Evolutionary conservation across 495 filamentous ascomycete species (phyloP), one percentile per base, ranked within the genome.

Genomic region (Daldinia childiae): DNA sequence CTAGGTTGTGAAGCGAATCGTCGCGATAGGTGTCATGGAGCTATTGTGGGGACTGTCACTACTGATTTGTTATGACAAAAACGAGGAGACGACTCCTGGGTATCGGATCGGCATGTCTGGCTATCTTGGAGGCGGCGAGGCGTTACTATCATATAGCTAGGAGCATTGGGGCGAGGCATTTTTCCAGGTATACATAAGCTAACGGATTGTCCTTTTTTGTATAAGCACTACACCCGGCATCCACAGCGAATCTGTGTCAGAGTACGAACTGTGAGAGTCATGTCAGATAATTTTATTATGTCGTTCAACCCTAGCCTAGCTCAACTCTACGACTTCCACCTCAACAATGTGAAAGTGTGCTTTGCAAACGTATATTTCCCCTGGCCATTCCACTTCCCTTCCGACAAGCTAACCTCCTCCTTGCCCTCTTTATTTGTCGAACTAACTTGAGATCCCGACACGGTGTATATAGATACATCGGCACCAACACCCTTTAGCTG

Each of bases 311-410:
- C 52, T 55, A 17, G 30, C 21, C 36, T 17, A 26, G 34, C 70
- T 74, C 26, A 48, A 19, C 74, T 69, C 64, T 83, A 83, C 9
- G 82, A 79, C 77, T 88, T 88, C 90, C 90, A 93, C 68, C 89
- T 77, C 72, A 92, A 73, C 72, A 93, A 73, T 8, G 88, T 91
- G 36, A 93, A 80, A 0, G 89, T 88, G 67, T 89, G 87, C 79
- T 88, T 91, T 0, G 80, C 79, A 79, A 93, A 94, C 2, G 77
- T 81, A 72, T 87, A 92, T 56, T 75, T 74, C 2, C 84, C 88
- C 60, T 82, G 76, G 0, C 84, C 88, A 74, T 87, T 82, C 90
- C 91, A 92, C 38, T 74, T 84, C 24, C 80, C 84, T 80, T 92
- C 89, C 27, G 79, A 56, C 21, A 93, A 75, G 24, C 80, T 76